phyloP scores from a whole-genome alignment of 805 yeast genomes.

The Barnettozyma salicaria region DNA sequence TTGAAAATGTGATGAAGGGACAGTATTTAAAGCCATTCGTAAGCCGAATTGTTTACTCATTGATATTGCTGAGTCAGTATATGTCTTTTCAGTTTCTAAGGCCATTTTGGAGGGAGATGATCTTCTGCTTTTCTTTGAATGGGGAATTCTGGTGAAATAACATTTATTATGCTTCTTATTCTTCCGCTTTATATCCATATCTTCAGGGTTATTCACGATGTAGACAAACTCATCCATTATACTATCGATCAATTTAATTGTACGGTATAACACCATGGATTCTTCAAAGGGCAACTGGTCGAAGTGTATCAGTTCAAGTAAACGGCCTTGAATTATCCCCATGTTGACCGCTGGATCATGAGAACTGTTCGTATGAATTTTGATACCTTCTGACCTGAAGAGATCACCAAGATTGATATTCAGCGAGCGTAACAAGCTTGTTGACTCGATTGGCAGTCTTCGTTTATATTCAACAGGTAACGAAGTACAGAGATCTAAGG shows the following conservation, averaged over 20 bases:
- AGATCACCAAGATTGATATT: conserved; percentile 3
- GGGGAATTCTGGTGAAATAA: too few species aligned
- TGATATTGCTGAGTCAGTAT: too few species aligned
- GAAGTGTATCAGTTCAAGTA: conserved; percentile 6
- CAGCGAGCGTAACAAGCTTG: neutral
- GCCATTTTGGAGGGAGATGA: too few species aligned
- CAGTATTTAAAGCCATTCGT: neutral
- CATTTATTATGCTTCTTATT: neutral
- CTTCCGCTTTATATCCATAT: neutral
- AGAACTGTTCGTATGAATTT: conserved; percentile 5
- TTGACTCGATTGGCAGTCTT: neutral
- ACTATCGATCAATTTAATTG: neutral
- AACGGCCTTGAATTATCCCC: conserved; percentile 8
- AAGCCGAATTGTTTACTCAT: too few species aligned
- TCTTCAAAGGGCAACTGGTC: neutral
- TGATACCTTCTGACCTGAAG: neutral
- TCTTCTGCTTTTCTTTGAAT: too few species aligned
- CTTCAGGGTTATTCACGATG: neutral
- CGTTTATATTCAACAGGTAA: too few species aligned
- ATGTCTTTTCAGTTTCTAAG: neutral
- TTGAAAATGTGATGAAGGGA: too few species aligned
- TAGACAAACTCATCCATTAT: neutral
- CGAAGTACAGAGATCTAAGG: too few species aligned
- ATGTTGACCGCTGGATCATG: neutral
- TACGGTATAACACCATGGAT: neutral